Base-by-base conservation (phyloP, 2,329 filamentous ascomycete genomes). In the Fusarium transvaalense region DNA sequence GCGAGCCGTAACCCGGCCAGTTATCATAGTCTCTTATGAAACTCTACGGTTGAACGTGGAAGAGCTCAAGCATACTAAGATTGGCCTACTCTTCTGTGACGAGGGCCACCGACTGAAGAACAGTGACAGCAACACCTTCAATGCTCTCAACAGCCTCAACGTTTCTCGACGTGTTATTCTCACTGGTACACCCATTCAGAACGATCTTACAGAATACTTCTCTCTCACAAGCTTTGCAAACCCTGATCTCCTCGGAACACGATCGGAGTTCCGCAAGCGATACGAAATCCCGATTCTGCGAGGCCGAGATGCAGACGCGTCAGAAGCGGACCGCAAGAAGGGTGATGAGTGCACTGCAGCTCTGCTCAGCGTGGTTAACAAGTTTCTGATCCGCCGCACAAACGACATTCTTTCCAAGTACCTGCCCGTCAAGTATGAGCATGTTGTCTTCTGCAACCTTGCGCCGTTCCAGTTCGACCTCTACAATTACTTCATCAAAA, bases 341-440 rank as follows among this genome's bases (percentile, higher is more conserved):
- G 96, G 96, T 10, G 92, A 97, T 70, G 91, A 94, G 73, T 90
- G 94, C 53, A 87, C 97, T 21, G 84, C 85, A 6, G 95, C 97
- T 74, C 86, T 99, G 15, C 88, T 97, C 5, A 84, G 84, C 4
- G 83, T 97, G 43, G 96, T 99, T 76, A 99, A 98, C 82, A 97
- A 97, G 76, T 99, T 99, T 81, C 97, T 99, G 77, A 99, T 99
- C 74, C 91, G 96, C 62, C 90, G 96, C 60, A 97, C 95, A 6
- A 99, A 99, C 85, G 96, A 99, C 76, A 97, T 99, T 65, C 82
- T 99, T 25, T 97, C 95, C 52, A 99, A 99, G 79, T 99, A 99
- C 76, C 82, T 99, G 61, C 96, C 96, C 0, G 90, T 98, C 82
- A 99, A 99, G 82, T 99, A 99, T 80, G 96, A 99, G 79, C 96